Base-by-base conservation (phyloP, 176 grass and related monocot genomes). In the barley (Hordeum vulgare) region DNA sequence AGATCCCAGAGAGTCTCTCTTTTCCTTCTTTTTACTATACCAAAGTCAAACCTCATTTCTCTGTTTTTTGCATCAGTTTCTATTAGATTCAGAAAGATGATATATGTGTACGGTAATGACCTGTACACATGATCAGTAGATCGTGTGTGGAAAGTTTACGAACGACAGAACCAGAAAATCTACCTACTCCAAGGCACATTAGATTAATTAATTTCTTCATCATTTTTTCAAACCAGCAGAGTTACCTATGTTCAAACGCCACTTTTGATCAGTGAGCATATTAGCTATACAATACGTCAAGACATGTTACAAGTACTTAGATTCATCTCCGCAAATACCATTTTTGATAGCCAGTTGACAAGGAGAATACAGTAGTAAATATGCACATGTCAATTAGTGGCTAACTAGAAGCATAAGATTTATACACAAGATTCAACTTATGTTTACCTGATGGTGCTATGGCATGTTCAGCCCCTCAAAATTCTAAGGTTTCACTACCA, bases 371-470 rank as follows among this genome's bases (percentile, higher is more conserved):
- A 83, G 6, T 49, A 66, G 31, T 75, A 42, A 81, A 49, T 63
- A 40, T 72, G 11, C 28, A 36, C 71, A 21, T 37, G 57, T 23
- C 9, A 65, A 75, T 84, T 54, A 84, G 20, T 6, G 15, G 11
- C 42, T 24, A 74, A 73, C 73, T 29, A 39, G 63, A 82, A 66
- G 15, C 74, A 57, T 66, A 67, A 59, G 9, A 84, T 67, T 64
- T 61, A 63, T 63, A 64, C 56, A 86, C 6, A 86, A 77, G 84
- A 86, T n/a, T 71, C n/a, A 78, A 74, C 11, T 60, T 8, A 39
- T 59, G 58, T 79, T 27, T 90, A 90, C 88, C 88, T 91, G 70
- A 81, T 81, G 35, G 6, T 65, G 76, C n/a, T 26, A 11, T 81
- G 31, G 54, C 53, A 58, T 53, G 58, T 77, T 75, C 26, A 76